Evolutionary conservation across 2,329 filamentous ascomycete species (phyloP).

Genomic region (Nannizziopsis barbatae): DNA sequence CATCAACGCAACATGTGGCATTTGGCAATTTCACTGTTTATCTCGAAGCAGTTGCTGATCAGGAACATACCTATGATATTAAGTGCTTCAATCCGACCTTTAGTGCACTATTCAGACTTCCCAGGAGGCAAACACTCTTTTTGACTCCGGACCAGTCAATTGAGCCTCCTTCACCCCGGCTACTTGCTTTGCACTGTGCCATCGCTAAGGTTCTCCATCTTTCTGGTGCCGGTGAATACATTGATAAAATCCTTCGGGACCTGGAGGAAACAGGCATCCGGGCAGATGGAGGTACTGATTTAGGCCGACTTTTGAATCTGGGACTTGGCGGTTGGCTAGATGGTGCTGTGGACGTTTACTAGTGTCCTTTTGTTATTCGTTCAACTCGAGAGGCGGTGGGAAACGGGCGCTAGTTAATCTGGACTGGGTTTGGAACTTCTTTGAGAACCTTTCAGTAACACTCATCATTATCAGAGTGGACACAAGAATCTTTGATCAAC

Average conservation of each 20-base stretch:
- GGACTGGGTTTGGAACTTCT: background rate
- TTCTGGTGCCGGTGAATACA: too few relatives aligned
- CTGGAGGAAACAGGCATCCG: constrained; percentile 8
- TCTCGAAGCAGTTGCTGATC: constrained; percentile 21
- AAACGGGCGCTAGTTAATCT: constrained; percentile 1
- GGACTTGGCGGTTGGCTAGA: constrained; percentile 6
- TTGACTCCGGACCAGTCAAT: constrained; percentile 21
- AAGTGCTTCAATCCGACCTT: constrained; percentile 16
- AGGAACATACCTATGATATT: constrained; percentile 20
- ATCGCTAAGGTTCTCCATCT: constrained; percentile 2
- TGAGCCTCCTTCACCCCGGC: constrained; percentile 14
- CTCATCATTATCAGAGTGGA: too few relatives aligned
- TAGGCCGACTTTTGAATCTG: constrained; percentile 6
- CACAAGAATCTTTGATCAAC: too few relatives aligned
- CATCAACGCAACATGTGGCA: background rate
- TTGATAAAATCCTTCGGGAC: too few relatives aligned
- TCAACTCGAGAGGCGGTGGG: background rate
- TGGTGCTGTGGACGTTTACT: constrained; percentile 3
- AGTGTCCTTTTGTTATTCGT: background rate
- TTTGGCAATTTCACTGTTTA: constrained; percentile 20
- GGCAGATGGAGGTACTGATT: constrained; percentile 9
- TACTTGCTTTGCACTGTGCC: constrained; percentile 8
- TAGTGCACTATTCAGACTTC: constrained; percentile 12
- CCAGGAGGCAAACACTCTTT: constrained; percentile 23
- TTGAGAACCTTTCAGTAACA: too few relatives aligned